Evolutionary conservation across 2,329 filamentous ascomycete species (phyloP).

Genomic region (Colletotrichum lupini): DNA sequence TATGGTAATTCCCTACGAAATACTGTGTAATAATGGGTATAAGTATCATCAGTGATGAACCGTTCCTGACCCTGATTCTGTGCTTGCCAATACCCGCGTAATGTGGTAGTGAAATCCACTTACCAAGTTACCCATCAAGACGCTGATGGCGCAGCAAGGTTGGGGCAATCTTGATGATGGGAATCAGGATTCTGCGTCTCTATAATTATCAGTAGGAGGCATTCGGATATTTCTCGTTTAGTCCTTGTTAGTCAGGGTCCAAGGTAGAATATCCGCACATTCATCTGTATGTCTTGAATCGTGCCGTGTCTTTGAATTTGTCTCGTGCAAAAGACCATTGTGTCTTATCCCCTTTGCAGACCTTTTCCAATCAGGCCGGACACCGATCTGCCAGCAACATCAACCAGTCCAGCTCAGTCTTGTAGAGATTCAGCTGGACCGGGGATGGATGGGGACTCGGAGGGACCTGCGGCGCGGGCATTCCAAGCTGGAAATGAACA

Average conservation of each 20-base stretch:
- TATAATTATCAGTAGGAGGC: not conserved
- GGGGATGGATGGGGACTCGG: not conserved
- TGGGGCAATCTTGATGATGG: not conserved
- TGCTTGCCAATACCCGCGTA: not conserved
- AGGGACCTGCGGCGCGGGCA: not conserved
- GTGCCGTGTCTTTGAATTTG: not conserved
- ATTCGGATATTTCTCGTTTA: not conserved
- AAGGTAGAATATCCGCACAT: not conserved
- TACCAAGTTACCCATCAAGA: not conserved
- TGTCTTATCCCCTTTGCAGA: not conserved
- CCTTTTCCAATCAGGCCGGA: not conserved
- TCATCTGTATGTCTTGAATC: not conserved
- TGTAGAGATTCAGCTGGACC: not conserved
- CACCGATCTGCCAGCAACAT: not conserved
- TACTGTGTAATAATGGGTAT: too few species aligned
- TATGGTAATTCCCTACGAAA: too few species aligned
- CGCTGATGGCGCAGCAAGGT: not conserved
- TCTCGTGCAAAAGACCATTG: not conserved
- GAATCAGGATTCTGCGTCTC: not conserved
- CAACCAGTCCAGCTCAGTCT: not conserved
- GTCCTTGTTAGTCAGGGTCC: too few species aligned
- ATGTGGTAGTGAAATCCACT: slow-evolving; percentile 14
- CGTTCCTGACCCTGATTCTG: not conserved
- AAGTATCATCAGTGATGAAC: not conserved
- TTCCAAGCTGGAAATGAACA: slow-evolving; percentile 12